Evolutionary conservation across 108 stramenopile species (phyloP).

Genomic region (Cyclotella choctawhatcheeana): DNA sequence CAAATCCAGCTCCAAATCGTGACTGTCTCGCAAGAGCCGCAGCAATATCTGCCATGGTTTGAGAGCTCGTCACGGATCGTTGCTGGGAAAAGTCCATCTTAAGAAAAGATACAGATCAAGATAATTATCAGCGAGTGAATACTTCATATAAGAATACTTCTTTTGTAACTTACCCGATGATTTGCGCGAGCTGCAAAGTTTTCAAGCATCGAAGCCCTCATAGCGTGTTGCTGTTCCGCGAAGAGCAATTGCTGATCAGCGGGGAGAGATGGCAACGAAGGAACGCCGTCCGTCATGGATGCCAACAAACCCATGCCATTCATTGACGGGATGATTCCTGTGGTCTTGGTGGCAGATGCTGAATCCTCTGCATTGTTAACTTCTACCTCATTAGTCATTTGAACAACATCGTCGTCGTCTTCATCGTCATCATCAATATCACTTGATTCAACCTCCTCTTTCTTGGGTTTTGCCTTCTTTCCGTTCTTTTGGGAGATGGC

Average conservation of each 20-base stretch:
- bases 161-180: slow-evolving; percentile 15
- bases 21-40: slow-evolving; percentile 11
- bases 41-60: slow-evolving; percentile 27
- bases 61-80: slow-evolving; percentile 6
- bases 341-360: background rate
- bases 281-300: background rate
- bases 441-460: background rate
- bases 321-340: background rate
- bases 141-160: no score
- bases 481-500: background rate
- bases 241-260: slow-evolving; percentile 6
- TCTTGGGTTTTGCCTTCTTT: background rate
- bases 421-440: slow-evolving; percentile 1
- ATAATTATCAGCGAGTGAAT: no score
- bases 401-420: background rate
- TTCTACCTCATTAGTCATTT: background rate
- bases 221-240: slow-evolving; percentile 13
- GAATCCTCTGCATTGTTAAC: background rate
- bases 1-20: slow-evolving; percentile 15
- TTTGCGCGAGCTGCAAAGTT: slow-evolving; percentile 6
- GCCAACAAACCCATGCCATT: slow-evolving; percentile 7
- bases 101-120: background rate
- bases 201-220: slow-evolving; percentile 2
- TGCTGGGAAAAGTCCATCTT: slow-evolving; percentile 9
- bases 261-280: slow-evolving; percentile 3